Conservation (phyloP, 371 early-diverging fungal genomes). For the Funneliformis caledonium region DNA sequence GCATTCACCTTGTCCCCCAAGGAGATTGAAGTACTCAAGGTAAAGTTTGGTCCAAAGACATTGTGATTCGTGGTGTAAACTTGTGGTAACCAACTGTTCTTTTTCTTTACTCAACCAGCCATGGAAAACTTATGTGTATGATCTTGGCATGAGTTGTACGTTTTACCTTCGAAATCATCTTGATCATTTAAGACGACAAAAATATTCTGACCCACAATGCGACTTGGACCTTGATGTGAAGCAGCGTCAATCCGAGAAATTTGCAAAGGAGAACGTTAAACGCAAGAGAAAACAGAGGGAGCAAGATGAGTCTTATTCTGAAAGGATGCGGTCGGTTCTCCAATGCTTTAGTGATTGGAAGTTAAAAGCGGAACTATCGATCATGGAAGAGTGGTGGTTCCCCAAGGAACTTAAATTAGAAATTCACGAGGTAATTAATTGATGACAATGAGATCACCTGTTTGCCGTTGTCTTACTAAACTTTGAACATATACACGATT, state of each 20-base stretch:
- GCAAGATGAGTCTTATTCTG: constrained; percentile 32
- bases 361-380: constrained; percentile 22
- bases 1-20: constrained; percentile 23
- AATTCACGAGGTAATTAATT: constrained; percentile 24
- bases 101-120: neutral
- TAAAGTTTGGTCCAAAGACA: neutral
- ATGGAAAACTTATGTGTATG: constrained; percentile 39
- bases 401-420: constrained; percentile 40
- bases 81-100: neutral
- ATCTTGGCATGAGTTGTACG: constrained; percentile 38
- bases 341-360: constrained; percentile 17
- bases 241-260: constrained; percentile 28
- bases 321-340: constrained; percentile 22
- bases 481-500: no score
- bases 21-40: constrained; percentile 36
- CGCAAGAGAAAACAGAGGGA: constrained; percentile 37
- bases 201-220: constrained; percentile 18
- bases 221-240: constrained; percentile 20
- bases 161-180: constrained; percentile 36
- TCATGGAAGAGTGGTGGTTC: constrained; percentile 41
- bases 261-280: constrained; percentile 29
- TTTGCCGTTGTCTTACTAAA: no score
- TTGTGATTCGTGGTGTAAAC: neutral
- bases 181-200: constrained; percentile 35
- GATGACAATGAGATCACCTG: neutral